Conservation (phyloP, 495 filamentous ascomycete species). For the Xylaria telfairii region DNA sequence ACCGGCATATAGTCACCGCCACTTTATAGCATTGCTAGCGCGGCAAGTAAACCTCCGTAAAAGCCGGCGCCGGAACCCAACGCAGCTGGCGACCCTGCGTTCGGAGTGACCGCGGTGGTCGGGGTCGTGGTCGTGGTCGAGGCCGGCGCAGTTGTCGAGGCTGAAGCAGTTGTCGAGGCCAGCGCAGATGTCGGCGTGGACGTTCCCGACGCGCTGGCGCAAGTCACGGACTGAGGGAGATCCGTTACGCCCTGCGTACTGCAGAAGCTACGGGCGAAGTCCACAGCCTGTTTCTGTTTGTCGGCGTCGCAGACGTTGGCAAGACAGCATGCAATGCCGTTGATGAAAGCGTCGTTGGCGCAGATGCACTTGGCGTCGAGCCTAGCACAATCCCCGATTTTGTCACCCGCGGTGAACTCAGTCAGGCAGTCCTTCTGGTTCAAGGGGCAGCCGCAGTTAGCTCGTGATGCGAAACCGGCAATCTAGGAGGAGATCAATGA, state of each 20-base stretch:
- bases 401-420: slow-evolving; percentile 47
- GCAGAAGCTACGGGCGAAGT: slow-evolving; percentile 37
- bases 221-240: slow-evolving; percentile 24
- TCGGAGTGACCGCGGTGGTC: slow-evolving; percentile 8
- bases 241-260: slow-evolving; percentile 25
- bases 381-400: slow-evolving; percentile 58
- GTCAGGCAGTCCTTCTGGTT: slow-evolving; percentile 61
- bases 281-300: slow-evolving; percentile 57
- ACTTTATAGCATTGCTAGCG: slow-evolving; percentile 22
- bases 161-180: slow-evolving; percentile 5
- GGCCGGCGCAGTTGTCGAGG: not conserved
- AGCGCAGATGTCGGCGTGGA: not conserved
- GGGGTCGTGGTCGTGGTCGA: slow-evolving; percentile 1
- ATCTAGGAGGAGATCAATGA: not conserved
- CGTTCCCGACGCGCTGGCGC: slow-evolving; percentile 14
- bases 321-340: slow-evolving; percentile 71
- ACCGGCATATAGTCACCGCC: not conserved
- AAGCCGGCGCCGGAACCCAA: not conserved
- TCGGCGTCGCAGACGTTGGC: slow-evolving; percentile 54
- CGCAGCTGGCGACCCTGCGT: not conserved
- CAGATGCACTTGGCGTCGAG: slow-evolving; percentile 75
- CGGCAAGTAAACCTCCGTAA: slow-evolving; percentile 23
- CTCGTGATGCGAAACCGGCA: not conserved
- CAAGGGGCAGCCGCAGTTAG: slow-evolving; percentile 27
- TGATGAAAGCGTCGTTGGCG: slow-evolving; percentile 61